Percentiles rank a stretch among this genome's conserved stretches.
phyloP scores from a whole-genome alignment of 78 protist genomes.

The Dictyostelium intermedium region DNA sequence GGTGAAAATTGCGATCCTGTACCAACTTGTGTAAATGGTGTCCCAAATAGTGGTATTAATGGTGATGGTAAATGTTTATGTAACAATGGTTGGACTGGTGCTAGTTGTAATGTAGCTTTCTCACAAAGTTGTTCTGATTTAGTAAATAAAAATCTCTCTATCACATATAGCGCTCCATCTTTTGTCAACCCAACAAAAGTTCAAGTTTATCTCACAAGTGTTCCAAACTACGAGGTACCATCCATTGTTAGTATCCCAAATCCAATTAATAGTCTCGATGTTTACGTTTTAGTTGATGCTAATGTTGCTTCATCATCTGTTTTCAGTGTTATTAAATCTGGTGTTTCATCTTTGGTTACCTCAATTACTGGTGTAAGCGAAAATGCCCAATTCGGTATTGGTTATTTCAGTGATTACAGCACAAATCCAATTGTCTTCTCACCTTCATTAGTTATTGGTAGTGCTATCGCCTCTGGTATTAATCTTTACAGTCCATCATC shows the following conservation, averaged over 20 bases:
- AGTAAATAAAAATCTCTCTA: background rate
- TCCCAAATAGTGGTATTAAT: background rate
- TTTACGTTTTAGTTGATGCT: conserved; percentile 11
- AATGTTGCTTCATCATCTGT: background rate
- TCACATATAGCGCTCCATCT: background rate
- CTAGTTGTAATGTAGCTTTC: background rate
- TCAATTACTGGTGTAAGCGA: background rate
- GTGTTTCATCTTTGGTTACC: background rate
- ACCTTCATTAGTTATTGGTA: background rate
- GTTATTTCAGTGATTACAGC: background rate
- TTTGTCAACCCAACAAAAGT: background rate
- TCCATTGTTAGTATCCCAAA: background rate
- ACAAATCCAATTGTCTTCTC: background rate
- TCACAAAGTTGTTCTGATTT: background rate
- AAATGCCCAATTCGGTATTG: background rate
- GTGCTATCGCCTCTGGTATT: background rate
- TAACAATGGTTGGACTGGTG: conserved; percentile 44
- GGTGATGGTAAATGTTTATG: conserved; percentile 66
- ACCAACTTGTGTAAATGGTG: conserved; percentile 14
- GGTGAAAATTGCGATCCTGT: conserved; percentile 24
- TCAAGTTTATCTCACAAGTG: background rate
- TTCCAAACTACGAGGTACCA: background rate
- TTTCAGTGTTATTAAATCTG: background rate
- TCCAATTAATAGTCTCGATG: background rate
- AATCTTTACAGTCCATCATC: background rate